These are phyloP conservation scores for Coemansia sp. DNA, from an alignment of 192 early-diverging fungal species.

Conservation along the genomic window DNA sequence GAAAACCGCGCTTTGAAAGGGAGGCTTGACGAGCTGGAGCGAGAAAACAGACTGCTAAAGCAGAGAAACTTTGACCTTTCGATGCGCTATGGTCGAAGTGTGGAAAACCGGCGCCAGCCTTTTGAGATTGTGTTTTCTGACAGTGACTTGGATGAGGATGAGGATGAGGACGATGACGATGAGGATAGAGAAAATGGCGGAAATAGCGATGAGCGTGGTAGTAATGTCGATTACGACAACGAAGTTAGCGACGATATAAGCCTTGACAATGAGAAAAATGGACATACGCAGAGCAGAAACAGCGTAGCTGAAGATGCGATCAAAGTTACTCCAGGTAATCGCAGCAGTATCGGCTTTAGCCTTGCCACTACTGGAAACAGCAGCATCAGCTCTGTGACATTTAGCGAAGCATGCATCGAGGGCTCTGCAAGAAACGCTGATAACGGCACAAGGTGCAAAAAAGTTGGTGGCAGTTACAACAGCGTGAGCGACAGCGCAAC, in stretches of 20 bases:
- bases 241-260: slow-evolving; percentile 21
- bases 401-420: background rate
- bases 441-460: background rate
- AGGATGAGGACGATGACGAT: slow-evolving; percentile 4
- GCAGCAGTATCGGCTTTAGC: background rate
- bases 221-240: slow-evolving; percentile 28
- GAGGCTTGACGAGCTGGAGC: slow-evolving; percentile 52
- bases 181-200: slow-evolving; percentile 9
- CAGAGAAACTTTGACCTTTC: slow-evolving; percentile 56
- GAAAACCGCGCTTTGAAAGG: slow-evolving; percentile 47
- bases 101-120: slow-evolving; percentile 47
- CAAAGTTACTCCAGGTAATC: background rate
- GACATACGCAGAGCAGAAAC: slow-evolving; percentile 6
- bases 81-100: slow-evolving; percentile 50
- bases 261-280: background rate
- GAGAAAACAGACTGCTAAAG: slow-evolving; percentile 53
- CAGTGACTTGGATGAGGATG: slow-evolving; percentile 25
- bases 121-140: slow-evolving; percentile 51
- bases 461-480: background rate
- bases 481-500: background rate
- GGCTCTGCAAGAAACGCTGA: background rate
- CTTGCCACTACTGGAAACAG: background rate
- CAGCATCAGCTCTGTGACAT: background rate
- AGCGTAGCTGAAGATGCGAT: slow-evolving; percentile 27
- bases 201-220: slow-evolving; percentile 27